A percentile compares a stretch with the other conserved stretches of the same genome.
Conservation (phyloP, 2,329 filamentous ascomycete species). For the Fusarium nelsonii region DNA sequence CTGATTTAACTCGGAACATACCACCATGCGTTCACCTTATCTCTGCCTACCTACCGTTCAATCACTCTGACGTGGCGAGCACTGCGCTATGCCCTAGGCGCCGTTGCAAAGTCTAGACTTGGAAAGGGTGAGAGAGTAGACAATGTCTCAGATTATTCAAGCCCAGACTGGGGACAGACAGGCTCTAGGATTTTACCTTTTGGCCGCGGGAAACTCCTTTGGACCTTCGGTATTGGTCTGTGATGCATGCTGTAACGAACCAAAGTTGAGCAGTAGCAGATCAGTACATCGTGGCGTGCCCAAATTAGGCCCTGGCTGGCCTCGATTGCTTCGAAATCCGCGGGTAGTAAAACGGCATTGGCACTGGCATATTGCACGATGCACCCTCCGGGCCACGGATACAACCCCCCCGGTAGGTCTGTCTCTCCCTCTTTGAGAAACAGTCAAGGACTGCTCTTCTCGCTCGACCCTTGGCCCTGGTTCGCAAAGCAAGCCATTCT, state of each 20-base stretch:
- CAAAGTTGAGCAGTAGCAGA: constrained; percentile 40
- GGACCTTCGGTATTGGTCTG: constrained; percentile 27
- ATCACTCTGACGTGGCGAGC: constrained; percentile 43
- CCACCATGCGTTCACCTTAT: constrained; percentile 12
- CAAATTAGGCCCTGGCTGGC: constrained; percentile 44
- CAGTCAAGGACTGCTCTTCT: too few relatives aligned
- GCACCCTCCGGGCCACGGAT: constrained; percentile 13
- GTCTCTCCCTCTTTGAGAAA: constrained; percentile 4
- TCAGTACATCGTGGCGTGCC: constrained; percentile 30
- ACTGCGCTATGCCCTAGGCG: constrained; percentile 19
- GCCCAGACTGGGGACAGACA: constrained; percentile 1
- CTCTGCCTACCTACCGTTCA: constrained; percentile 4
- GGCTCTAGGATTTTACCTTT: constrained; percentile 20
- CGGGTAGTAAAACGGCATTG: constrained; percentile 36
- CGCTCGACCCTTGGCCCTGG: constrained; percentile 13
- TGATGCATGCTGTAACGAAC: constrained; percentile 31
- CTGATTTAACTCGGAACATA: constrained; percentile 18
- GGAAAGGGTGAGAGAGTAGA: not conserved
- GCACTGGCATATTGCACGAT: constrained; percentile 20
- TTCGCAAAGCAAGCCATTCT: constrained; percentile 28
- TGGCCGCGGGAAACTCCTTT: constrained; percentile 41
- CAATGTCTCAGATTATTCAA: constrained; percentile 21
- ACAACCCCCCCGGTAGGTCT: constrained; percentile 25
- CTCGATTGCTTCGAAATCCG: constrained; percentile 38
- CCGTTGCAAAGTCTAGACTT: constrained; percentile 25